Evolutionary conservation across 768 basidiomycete genomes (phyloP).

Genomic region (Podaxis sp.): DNA sequence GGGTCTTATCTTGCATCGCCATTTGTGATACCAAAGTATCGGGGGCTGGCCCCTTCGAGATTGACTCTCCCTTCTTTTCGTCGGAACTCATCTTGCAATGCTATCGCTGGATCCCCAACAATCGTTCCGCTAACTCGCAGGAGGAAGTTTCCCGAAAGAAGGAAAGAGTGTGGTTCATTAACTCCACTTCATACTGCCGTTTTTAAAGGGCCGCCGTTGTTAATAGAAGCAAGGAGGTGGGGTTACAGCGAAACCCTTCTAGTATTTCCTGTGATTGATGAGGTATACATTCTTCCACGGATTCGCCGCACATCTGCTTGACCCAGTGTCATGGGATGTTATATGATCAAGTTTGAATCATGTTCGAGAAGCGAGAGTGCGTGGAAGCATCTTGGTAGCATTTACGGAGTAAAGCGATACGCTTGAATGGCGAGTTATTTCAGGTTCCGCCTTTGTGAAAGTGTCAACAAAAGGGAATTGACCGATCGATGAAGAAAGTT

Average conservation of each 20-base stretch:
- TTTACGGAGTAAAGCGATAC: neutral
- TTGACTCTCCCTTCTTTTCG: conserved; percentile 10
- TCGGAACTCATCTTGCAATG: neutral
- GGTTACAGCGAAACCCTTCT: conserved; percentile 5
- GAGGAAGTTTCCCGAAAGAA: neutral
- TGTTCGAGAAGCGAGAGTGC: neutral
- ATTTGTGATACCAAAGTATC: conserved; percentile 36
- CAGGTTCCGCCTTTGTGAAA: neutral
- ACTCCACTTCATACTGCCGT: no score
- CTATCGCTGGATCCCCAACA: neutral
- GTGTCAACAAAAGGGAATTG: neutral
- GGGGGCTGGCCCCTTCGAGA: neutral
- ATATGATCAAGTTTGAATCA: neutral
- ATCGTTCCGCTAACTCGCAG: neutral
- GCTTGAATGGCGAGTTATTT: neutral
- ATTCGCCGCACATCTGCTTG: conserved; percentile 7
- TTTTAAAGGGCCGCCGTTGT: neutral
- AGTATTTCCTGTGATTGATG: neutral
- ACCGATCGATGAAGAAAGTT: neutral
- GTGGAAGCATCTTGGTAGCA: neutral
- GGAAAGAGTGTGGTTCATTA: neutral
- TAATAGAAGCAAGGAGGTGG: conserved; percentile 1
- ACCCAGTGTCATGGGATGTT: conserved; percentile 7
- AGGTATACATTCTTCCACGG: conserved; percentile 10
- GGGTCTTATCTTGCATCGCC: conserved; percentile 44